Evolutionary conservation across 2,329 filamentous ascomycete genomes (phyloP).

Genomic region (Colletotrichum truncatum): DNA sequence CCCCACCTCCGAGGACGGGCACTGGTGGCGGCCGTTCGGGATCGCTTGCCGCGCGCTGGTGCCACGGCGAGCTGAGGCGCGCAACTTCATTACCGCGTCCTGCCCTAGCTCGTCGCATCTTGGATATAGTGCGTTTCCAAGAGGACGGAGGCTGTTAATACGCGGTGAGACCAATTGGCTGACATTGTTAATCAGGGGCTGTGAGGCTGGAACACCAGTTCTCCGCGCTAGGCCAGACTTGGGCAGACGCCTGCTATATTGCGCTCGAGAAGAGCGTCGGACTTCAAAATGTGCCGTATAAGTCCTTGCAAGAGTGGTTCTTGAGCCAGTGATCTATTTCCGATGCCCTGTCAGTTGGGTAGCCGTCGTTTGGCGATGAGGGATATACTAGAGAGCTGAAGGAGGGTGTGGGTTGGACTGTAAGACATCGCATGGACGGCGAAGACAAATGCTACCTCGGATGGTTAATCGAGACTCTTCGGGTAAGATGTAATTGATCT

Average conservation of each 20-base stretch:
- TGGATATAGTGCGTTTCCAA: constrained; percentile 22
- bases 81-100: constrained; percentile 24
- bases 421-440: neutral
- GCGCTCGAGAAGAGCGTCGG: neutral
- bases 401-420: neutral
- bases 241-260: constrained; percentile 24
- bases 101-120: constrained; percentile 31
- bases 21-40: constrained; percentile 32
- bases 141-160: neutral
- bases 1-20: constrained; percentile 33
- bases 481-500: neutral
- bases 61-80: constrained; percentile 21
- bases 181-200: constrained; percentile 1
- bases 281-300: constrained; percentile 16
- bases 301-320: neutral
- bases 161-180: neutral
- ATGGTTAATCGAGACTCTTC: neutral
- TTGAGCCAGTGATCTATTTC: neutral
- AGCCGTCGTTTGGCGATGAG: neutral
- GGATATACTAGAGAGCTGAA: neutral
- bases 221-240: constrained; percentile 23
- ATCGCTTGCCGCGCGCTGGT: constrained; percentile 29
- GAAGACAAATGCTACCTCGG: neutral
- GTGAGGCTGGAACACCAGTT: constrained; percentile 28
- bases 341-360: constrained; percentile 4